Evolutionary conservation across 108 stramenopile species (phyloP), one percentile per base, ranked within the genome.

Genomic region (Cylindrotheca closterium): DNA sequence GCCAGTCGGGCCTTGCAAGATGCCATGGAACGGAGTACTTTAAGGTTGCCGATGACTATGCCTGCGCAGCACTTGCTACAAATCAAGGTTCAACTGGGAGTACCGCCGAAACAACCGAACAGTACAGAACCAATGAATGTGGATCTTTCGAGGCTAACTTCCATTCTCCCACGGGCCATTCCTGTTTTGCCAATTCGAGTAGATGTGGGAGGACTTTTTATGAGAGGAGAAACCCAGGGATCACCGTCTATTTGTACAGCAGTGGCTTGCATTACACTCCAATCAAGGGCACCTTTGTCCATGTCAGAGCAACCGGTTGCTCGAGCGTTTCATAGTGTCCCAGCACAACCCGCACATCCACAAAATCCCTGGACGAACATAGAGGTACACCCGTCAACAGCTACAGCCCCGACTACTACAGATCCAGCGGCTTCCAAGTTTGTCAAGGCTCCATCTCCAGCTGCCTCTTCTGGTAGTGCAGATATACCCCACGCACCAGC

Each of bases 1-100:
- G 57, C 78, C 18, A 23, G 54, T 4, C 60, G 71, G 19, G 82
- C 82, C 25, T 31, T 83, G 3, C 67, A 58, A n/a, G 82, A 83
- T 75, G 71, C 78, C 31, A 62, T 83, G 68, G 68, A 60, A n/a
- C 42, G 82, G 55, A 61, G 52, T 22, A 63, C 48, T 2, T 33
- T 79, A 19, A 65, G 68, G 25, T 56, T 78, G 30, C 64, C 55
- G 2, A 29, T 45, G 32, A 30, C 22, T 3, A 18, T 17, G 28
- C 25, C 32, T 15, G 45, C 55, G 29, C 60, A 54, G 32, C 58
- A 26, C 26, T 28, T 22, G 3, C 66, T 68, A 19, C 74, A 68
- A 48, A 60, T 79, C 30, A 46, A 65, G 23, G 58, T 83, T 12
- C 25, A 69, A 51, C 32, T 83, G 53, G 82, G 82, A 12, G 78